Evolutionary conservation across 192 early-diverging fungal genomes (phyloP), one percentile per base, ranked within the genome.

Genomic region (Coemansia brasiliensis): DNA sequence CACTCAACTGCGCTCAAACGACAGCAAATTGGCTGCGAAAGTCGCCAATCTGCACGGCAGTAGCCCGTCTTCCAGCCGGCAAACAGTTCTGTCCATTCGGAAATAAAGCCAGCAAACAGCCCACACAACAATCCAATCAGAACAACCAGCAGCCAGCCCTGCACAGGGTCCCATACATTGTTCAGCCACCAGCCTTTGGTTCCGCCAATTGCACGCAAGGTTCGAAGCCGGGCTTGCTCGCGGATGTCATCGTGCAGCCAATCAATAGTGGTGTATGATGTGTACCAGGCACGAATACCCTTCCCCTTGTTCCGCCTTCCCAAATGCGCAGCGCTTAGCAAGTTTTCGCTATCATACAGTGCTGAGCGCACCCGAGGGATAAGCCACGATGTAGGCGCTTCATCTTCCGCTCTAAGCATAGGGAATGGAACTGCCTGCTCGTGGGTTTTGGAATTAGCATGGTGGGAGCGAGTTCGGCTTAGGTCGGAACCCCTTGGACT

Each of bases 231-330:
- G 16, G 85, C 81, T 32, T 88, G 81, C 69, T 95, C 93, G 72
- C 90, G 86, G 11, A 88, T 87, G 56, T 87, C 83, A 73, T 95
- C 93, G 60, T 94, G 92, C 39, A 94, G 88, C 91, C 92, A 95
- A 74, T 97, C 92, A 29, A 79, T 79, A 37, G 75, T 72, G 3
- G 75, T 79, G 57, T 72, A 79, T 2, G 68, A 71, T 29, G 60
- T 69, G 57, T 79, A 79, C 69, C 69, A 68, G 12, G 65, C 64
- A 21, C 65, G 69, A 16, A 65, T 62, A 26, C 68, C 68, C 61
- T 72, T 69, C 45, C 61, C 75, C 41, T 68, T 72, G 57, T 49
- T 63, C 25, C 59, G 62, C 13, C 62, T 39, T 22, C 75, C 62
- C 18, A 59, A 32, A 18, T 51, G 62, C 20, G 59, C 39, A 8